Evolutionary conservation across 2,329 filamentous ascomycete genomes (phyloP).

Genomic region (Paecilomyces sp.): DNA sequence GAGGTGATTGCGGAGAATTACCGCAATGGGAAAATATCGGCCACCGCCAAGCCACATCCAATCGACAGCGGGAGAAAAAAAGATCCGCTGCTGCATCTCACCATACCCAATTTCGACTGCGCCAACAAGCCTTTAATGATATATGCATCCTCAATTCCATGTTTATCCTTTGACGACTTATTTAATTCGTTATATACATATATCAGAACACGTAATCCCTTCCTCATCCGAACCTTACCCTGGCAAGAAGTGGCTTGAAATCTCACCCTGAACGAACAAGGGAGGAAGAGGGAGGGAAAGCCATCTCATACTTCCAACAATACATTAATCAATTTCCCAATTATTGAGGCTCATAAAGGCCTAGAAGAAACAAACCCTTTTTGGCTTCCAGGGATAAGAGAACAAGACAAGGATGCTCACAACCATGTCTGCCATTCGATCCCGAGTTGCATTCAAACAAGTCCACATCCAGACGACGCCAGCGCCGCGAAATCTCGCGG

Average conservation of each 20-base stretch:
- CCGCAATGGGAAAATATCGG: neutral
- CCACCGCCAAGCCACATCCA: neutral
- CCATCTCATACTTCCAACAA: no score
- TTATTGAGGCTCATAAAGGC: no score
- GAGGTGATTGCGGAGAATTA: neutral
- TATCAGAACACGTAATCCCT: neutral
- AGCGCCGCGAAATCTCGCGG: conserved; percentile 19
- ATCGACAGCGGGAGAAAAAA: neutral
- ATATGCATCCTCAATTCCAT: neutral
- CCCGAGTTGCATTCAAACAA: conserved; percentile 14
- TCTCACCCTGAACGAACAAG: no score
- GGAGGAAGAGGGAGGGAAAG: no score
- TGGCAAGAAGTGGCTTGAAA: no score
- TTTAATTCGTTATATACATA: neutral
- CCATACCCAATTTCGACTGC: neutral
- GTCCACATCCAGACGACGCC: conserved; percentile 25
- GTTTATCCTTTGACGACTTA: no score
- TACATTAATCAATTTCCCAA: no score
- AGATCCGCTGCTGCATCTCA: neutral
- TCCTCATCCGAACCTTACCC: no score
- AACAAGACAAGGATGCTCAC: neutral
- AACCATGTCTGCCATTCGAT: conserved; percentile 9
- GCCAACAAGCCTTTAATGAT: neutral
- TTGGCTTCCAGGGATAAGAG: no score
- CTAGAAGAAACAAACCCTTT: no score